Percentiles rank a stretch among this genome's conserved stretches.
These are phyloP conservation scores for Camellia japonica DNA, from an alignment of 148 eudicot genomes.

Conservation along the genomic window DNA sequence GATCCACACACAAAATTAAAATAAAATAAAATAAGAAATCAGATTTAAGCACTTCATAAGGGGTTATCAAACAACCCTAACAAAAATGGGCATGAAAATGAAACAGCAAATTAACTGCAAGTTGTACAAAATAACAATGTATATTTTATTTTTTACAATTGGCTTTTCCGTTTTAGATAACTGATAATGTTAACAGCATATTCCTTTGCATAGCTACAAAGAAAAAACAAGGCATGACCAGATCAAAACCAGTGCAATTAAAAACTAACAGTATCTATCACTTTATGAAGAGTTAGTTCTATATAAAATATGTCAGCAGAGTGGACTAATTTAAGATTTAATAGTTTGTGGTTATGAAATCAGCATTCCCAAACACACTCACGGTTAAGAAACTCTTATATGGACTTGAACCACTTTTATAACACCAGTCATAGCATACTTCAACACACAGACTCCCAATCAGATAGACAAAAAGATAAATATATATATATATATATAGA, in stretches of 20 bases:
- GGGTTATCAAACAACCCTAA: neutral
- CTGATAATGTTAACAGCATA: neutral
- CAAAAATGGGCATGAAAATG: neutral
- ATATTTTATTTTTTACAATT: neutral
- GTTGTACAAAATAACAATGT: neutral
- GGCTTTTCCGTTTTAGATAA: neutral
- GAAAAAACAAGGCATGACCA: neutral
- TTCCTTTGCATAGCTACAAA: neutral
- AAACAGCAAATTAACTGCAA: constrained; percentile 1
- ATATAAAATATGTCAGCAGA: neutral
- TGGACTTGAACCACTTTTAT: too few relatives aligned
- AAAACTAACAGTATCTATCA: neutral
- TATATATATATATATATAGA: too few relatives aligned
- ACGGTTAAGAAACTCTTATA: too few relatives aligned
- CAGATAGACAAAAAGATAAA: too few relatives aligned
- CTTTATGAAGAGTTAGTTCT: neutral
- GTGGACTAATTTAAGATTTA: neutral
- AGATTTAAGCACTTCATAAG: neutral
- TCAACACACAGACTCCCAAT: too few relatives aligned
- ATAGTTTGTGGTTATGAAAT: too few relatives aligned
- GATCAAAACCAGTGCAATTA: neutral
- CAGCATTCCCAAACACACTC: too few relatives aligned
- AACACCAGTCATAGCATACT: too few relatives aligned
- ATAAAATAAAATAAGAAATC: neutral
- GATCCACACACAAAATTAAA: neutral